Evolutionary conservation across 345 rosid species (phyloP).

Genomic region (Leavenworthia alabamica): DNA sequence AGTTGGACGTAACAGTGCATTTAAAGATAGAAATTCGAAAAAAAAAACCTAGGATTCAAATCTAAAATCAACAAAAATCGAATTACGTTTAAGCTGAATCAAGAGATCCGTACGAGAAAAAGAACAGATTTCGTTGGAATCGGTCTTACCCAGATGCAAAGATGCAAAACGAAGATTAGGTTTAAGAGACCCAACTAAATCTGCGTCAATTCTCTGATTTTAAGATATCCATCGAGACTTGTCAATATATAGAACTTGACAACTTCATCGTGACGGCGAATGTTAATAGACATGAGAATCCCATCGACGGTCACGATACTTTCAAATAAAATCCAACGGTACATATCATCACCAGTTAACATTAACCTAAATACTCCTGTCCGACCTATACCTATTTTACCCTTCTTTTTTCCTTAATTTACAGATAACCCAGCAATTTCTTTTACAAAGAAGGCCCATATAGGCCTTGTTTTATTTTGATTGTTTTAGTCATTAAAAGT

Average conservation of each 20-base stretch:
- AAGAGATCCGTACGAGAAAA: background rate
- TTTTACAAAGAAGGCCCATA: background rate
- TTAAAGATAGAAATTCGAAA: background rate
- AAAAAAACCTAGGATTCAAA: background rate
- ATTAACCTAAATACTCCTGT: background rate
- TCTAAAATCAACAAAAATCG: background rate
- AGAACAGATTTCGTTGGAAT: background rate
- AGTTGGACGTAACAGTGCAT: background rate
- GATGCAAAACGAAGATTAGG: background rate
- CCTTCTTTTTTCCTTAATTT: background rate
- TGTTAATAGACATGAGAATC: background rate
- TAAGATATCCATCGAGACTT: background rate
- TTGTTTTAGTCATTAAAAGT: background rate
- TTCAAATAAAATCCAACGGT: background rate
- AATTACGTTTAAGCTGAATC: background rate
- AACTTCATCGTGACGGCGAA: conserved; percentile 23
- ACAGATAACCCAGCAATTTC: background rate
- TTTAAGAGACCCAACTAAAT: background rate
- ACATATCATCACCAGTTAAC: background rate
- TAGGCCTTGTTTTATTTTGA: background rate
- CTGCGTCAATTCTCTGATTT: background rate
- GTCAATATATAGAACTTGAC: conserved; percentile 1
- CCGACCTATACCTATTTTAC: background rate
- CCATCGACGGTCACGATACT: conserved; percentile 4
- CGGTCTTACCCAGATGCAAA: background rate